These are phyloP conservation scores for Panicum hallii DNA, from an alignment of 202 grass and related monocot species.

Conservation along the genomic window DNA sequence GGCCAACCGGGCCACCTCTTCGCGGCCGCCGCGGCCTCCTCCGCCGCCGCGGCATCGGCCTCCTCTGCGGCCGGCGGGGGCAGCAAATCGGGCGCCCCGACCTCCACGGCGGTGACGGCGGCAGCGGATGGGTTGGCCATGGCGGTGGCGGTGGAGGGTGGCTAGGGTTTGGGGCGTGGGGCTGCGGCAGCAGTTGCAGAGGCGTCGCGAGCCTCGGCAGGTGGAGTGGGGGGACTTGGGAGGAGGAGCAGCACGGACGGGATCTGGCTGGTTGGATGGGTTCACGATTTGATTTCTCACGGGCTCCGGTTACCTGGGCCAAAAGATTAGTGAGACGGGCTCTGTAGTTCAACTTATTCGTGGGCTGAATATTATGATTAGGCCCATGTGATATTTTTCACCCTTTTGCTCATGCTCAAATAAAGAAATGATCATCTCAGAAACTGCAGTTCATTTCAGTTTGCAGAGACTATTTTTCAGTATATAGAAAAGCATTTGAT, in stretches of 20 bases:
- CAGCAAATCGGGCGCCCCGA: slow-evolving; percentile 5
- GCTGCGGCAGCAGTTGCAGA: slow-evolving; percentile 23
- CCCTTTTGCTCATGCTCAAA: background rate
- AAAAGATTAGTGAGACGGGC: background rate
- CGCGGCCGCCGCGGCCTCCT: slow-evolving; percentile 42
- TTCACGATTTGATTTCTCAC: slow-evolving; percentile 21
- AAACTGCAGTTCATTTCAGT: no score
- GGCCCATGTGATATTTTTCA: background rate
- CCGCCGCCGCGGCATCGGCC: slow-evolving; percentile 29
- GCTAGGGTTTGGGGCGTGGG: slow-evolving; percentile 52
- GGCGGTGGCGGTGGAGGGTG: slow-evolving; percentile 23
- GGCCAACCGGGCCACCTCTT: slow-evolving; percentile 98
- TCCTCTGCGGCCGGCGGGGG: slow-evolving; percentile 21
- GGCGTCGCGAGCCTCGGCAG: slow-evolving; percentile 33
- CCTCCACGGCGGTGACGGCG: slow-evolving; percentile 42
- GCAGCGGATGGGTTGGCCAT: slow-evolving; percentile 48
- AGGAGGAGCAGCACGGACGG: slow-evolving; percentile 34
- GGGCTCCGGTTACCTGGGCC: background rate
- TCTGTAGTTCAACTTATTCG: background rate
- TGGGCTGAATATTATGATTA: background rate
- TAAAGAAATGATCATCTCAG: no score
- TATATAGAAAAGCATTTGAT: no score
- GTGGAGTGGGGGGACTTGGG: background rate
- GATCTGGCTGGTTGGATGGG: slow-evolving; percentile 23
- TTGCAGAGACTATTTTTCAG: no score